Base-by-base conservation (phyloP, 345 rosid genomes). In the Gossypium australe region DNA sequence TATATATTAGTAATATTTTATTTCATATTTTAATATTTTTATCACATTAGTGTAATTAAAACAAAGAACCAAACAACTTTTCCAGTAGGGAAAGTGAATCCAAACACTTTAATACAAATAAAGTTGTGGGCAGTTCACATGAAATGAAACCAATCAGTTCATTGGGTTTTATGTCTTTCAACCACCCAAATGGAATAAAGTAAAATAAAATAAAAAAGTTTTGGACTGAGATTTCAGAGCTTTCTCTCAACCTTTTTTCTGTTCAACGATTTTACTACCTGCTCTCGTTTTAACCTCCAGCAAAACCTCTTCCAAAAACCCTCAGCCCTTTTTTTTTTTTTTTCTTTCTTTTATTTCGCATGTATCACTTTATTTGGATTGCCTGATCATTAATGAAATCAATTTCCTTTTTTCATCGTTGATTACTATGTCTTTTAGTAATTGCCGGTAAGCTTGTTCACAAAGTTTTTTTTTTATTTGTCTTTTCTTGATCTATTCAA, bases 221-320 rank as follows among this genome's bases (percentile, higher is more conserved):
- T 70, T 75, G 82, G 84, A 69, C 80, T 71, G 84, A 81, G 82
- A 76, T 73, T 83, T 83, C 83, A 61, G 73, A 76, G 82, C 43
- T 55, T 1, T 73, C 7, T 44, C 7, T 34, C 2, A 27, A 4
- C 22, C 22, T 9, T 14, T 48, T 16, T 24, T 25, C 11, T 59
- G 13, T 61, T 2, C 70, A 45, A 4, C 52, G 53, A 53, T 76
- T 58, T 63, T 16, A 66, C 13, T 43, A 20, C 18, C 9, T 24
- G 45, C 29, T 49, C 10, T 18, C 17, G 47, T 13, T 24, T 24
- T 14, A 51, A 47, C 8, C 13, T 76, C 48, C 48, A 17, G 7
- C 10, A 16, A 62, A 22, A 44, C 13, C 27, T 11, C 17, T 43
- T 43, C 69, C 16, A 66, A 66, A 5, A 65, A n/a, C 2, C 44